Evolutionary conservation across 352 stramenopile species (phyloP), one percentile per base, ranked within the genome.

Genomic region (Halophytophthora batemanensis): DNA sequence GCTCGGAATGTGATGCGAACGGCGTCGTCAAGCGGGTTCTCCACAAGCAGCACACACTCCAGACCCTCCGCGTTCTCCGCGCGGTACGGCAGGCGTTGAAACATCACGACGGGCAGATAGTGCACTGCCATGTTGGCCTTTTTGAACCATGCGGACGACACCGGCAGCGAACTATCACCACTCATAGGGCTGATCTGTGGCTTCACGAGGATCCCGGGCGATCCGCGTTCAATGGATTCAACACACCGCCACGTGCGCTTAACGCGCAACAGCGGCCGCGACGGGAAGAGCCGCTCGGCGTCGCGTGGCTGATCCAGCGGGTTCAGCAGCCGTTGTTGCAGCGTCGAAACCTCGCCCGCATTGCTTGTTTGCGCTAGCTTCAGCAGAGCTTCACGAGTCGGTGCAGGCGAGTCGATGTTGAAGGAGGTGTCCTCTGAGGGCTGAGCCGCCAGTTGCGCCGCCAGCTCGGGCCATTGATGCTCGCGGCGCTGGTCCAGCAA

Each of bases 131-230:
- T 57, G 37, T 81, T 91, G 23, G 83, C 81, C 44, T 94, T 94
- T 53, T 94, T 94, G 58, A 91, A 94, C 83, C 83, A 94, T 39
- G 83, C 82, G 5, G 74, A 71, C 0, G 77, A 72, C 5, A 94
- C 66, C 1, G 81, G 77, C 39, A 96, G 69, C 7, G 86, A 96
- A 41, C 76, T 90, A 59, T 96, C 86, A 15, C 83, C 86, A 51
- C 83, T 96, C 76, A 96, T 91, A 0, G 86, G 86, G 47, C 85
- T 94, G 66, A 96, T 96, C 59, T 96, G 86, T n/a, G 83, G 82
- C 50, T 96, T 96, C 7, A 96, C 82, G 11, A 96, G 70, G 46
- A 96, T 96, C 14, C 85, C 85, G 6, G 84, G 77, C 6, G 74
- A 80, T 11, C 82, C 82, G 15, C 66, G 66, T 25, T 86, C 53